Evolutionary conservation across 306 rosid genomes (phyloP).

Genomic region (Cicer cuneatum): DNA sequence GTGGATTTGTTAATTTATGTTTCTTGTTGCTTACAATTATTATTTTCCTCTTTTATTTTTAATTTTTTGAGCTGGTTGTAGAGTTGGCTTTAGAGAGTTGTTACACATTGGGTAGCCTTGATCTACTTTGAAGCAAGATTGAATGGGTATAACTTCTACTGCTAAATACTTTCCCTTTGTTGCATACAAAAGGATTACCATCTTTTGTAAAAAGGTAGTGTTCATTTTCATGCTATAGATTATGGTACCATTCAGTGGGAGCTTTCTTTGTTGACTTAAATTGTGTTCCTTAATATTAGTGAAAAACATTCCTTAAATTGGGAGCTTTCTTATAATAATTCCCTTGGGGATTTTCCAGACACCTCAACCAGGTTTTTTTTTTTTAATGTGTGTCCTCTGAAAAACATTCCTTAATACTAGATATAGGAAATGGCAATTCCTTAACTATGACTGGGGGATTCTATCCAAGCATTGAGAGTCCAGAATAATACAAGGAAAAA

Average conservation of each 20-base stretch:
- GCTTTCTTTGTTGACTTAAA: constrained; percentile 18
- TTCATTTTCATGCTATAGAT: constrained; percentile 27
- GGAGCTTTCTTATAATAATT: too few species aligned
- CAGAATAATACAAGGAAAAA: too few species aligned
- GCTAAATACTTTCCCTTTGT: constrained; percentile 44
- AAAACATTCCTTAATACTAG: too few species aligned
- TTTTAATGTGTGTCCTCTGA: too few species aligned
- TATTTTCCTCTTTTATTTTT: constrained; percentile 38
- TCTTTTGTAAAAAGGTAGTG: constrained; percentile 45
- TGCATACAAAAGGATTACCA: constrained; percentile 48
- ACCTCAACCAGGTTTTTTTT: too few species aligned
- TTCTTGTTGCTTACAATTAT: constrained; percentile 60
- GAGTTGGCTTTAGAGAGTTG: constrained; percentile 64
- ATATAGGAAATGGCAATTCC: too few species aligned
- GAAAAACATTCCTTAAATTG: neutral
- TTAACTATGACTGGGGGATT: too few species aligned
- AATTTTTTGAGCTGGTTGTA: constrained; percentile 51
- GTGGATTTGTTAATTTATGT: constrained; percentile 74
- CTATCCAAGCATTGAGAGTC: too few species aligned
- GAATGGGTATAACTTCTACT: constrained; percentile 44
- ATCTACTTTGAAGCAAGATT: constrained; percentile 52
- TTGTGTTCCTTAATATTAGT: neutral
- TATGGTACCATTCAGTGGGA: neutral
- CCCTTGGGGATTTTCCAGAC: too few species aligned
- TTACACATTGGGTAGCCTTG: constrained; percentile 56